Conservation (phyloP, 2,329 filamentous ascomycete genomes). For the Neofusicoccum sp. region DNA sequence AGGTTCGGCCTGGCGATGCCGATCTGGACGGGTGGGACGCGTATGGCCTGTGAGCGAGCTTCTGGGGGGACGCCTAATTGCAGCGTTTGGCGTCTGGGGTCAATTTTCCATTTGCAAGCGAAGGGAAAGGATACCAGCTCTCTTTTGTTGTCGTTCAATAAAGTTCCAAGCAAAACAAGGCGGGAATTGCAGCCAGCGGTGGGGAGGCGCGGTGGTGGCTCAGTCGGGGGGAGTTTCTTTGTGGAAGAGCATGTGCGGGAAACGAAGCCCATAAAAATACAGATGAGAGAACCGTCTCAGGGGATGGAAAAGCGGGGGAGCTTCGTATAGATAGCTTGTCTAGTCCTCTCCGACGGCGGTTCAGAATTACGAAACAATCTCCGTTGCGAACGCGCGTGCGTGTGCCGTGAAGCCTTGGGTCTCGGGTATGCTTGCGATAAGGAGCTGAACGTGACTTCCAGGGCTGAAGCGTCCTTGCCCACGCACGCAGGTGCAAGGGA, state of each 20-base stretch:
- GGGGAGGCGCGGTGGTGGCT: neutral
- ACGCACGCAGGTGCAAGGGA: no score
- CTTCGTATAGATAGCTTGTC: conserved; percentile 7
- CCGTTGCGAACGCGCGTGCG: neutral
- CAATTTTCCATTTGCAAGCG: conserved; percentile 14
- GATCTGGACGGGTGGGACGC: conserved; percentile 64
- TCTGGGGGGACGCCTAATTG: neutral
- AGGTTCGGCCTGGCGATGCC: conserved; percentile 17
- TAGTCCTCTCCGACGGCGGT: neutral
- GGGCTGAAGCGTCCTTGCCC: no score
- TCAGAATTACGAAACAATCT: neutral
- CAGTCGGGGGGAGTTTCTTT: neutral
- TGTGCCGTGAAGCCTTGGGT: neutral
- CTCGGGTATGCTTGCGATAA: no score
- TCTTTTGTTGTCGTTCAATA: conserved; percentile 14
- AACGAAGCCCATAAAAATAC: conserved; percentile 1
- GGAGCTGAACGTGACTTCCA: no score
- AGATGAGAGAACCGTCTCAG: neutral
- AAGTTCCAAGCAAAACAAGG: conserved; percentile 7
- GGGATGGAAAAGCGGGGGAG: neutral
- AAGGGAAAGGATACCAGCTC: conserved; percentile 18
- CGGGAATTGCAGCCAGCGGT: conserved; percentile 5
- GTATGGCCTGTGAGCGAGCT: conserved; percentile 54
- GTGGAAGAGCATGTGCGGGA: conserved; percentile 3
- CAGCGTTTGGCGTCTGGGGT: conserved; percentile 8